These are phyloP conservation scores for Microthyrium microscopicum DNA, from an alignment of 2,329 filamentous ascomycete species.

Conservation along the genomic window DNA sequence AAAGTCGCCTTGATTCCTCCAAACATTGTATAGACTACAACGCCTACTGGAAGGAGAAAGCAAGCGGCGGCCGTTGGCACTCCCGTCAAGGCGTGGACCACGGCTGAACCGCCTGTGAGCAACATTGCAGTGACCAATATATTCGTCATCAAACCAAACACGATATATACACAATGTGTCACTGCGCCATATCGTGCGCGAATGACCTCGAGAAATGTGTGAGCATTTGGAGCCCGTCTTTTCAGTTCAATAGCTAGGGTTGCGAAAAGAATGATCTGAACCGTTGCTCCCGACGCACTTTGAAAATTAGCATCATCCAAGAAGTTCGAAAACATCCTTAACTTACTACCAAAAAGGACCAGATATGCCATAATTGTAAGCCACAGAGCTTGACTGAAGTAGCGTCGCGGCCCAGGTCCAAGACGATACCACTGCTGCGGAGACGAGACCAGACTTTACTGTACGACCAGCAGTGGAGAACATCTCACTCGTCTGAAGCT, in stretches of 20 bases:
- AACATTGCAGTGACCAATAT: conserved; percentile 82
- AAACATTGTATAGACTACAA: conserved; percentile 61
- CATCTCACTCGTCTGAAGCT: conserved; percentile 81
- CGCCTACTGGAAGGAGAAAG: conserved; percentile 65
- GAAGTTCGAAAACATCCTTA: too few species aligned
- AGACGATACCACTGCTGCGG: conserved; percentile 75
- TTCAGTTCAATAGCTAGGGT: conserved; percentile 84
- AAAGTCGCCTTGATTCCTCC: conserved; percentile 76
- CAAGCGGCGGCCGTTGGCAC: conserved; percentile 67
- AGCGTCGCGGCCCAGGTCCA: conserved; percentile 89
- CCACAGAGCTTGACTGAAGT: conserved; percentile 63
- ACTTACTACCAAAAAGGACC: conserved; percentile 41
- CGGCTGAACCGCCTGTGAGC: conserved; percentile 66
- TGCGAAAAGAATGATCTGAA: conserved; percentile 63
- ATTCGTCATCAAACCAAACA: conserved; percentile 28
- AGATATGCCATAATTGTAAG: conserved; percentile 58
- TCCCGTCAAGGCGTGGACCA: conserved; percentile 53
- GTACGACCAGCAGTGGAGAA: conserved; percentile 79
- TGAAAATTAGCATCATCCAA: too few species aligned
- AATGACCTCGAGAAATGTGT: conserved; percentile 71
- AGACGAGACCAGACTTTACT: conserved; percentile 77
- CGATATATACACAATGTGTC: conserved; percentile 36
- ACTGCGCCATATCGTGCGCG: conserved; percentile 58
- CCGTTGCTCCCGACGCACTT: conserved; percentile 38
- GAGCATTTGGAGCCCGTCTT: conserved; percentile 70